A percentile compares a stretch with the other conserved stretches of the same genome.
These are phyloP conservation scores for Noccaea caerulescens DNA, from an alignment of 345 rosid species.

Conservation along the genomic window DNA sequence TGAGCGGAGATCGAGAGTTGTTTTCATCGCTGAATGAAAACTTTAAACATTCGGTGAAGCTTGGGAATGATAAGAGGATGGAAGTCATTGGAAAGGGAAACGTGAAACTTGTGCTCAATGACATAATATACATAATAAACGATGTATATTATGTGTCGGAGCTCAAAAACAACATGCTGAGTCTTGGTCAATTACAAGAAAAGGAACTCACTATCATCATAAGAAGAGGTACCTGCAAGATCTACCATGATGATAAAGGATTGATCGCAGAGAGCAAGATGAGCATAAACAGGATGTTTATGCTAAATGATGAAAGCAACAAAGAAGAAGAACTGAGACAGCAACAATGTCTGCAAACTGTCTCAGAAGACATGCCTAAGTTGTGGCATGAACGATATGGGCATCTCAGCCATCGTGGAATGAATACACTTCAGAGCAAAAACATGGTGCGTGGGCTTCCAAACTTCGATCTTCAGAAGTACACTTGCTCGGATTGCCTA, in stretches of 20 bases:
- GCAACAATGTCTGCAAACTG: background rate
- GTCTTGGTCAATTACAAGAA: background rate
- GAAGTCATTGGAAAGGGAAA: background rate
- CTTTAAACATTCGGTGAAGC: background rate
- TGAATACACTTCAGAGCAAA: background rate
- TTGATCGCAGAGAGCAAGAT: background rate
- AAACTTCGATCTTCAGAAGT: accelerated
- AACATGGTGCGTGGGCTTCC: background rate
- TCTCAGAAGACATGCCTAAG: background rate
- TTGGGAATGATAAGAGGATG: background rate
- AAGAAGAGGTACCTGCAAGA: background rate
- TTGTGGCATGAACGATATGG: constrained; percentile 3
- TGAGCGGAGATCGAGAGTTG: background rate
- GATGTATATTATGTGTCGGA: background rate
- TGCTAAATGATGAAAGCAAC: background rate
- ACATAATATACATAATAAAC: background rate
- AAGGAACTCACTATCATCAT: background rate
- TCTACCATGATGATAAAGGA: background rate
- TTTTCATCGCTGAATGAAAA: background rate
- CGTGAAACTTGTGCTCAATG: background rate
- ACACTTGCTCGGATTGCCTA: background rate
- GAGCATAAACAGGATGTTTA: background rate
- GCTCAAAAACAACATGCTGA: background rate
- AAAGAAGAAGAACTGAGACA: background rate
- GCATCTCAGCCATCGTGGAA: background rate